Evolutionary conservation across 2,329 filamentous ascomycete species (phyloP), one percentile per base, ranked within the genome.

Genomic region (Monosporascus sp.): DNA sequence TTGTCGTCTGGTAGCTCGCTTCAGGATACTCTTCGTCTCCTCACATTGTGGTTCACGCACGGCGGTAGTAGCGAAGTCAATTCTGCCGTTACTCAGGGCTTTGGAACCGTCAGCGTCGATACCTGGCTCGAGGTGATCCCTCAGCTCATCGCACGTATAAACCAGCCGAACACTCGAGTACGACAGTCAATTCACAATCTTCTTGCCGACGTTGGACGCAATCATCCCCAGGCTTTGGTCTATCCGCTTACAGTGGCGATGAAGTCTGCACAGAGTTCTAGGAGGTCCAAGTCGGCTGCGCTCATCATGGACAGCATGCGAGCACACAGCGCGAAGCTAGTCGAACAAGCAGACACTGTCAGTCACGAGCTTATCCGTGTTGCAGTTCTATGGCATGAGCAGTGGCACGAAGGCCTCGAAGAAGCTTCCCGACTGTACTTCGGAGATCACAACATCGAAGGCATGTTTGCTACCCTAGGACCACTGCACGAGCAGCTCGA

Each of bases 101-200:
- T 97, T 59, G 81, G 88, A 0, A 88, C 89, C 38, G 91, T 99
- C 60, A 96, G 89, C 65, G 89, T 99, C 52, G 94, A 99, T 71
- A 97, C 93, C 1, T 99, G 94, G 95, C 83, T 99, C 19, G 92
- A 97, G 66, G 95, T 99, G 50, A 97, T 97, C 59, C 94, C 94
- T 37, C 94, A 99, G 67, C 79, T 99, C 48, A 96, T 99, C 70
- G 94, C 94, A 35, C 85, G 94, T 55, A 97, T 99, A 75, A 99
- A 96, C 66, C 94, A 97, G 69, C 91, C 92, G 17, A 97, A 97
- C 70, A 81, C 84, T 60, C 83, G 90, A 24, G 92, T 99, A 9
- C 86, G 96, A 60, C 85, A 89, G 60, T 89, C 93, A 0, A 93
- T 99, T 49, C 94, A 99, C 68, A 91, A 94, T 54, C 77, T 99